These are phyloP conservation scores for Cairneyella variabilis DNA, from an alignment of 495 filamentous ascomycete genomes.

Conservation along the genomic window DNA sequence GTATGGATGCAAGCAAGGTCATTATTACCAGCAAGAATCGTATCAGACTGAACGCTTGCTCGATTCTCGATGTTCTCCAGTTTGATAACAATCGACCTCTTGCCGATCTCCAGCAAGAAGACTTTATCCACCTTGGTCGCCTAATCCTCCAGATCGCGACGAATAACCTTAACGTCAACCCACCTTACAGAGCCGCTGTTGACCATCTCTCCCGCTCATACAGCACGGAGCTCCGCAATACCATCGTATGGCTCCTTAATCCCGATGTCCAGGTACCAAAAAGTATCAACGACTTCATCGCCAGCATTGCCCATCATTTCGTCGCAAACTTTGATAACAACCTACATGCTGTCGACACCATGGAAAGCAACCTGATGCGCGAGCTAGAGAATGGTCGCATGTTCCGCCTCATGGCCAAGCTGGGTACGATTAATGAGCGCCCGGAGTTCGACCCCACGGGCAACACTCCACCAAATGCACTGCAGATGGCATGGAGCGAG, in stretches of 20 bases:
- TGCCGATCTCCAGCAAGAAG: conserved; percentile 77
- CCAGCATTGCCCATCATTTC: conserved; percentile 69
- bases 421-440: conserved; percentile 82
- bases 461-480: too few relatives aligned
- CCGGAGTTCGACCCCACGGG: conserved; percentile 81
- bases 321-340: conserved; percentile 66
- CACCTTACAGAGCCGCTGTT: conserved; percentile 51
- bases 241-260: conserved; percentile 70
- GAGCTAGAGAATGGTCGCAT: conserved; percentile 93
- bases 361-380: conserved; percentile 61
- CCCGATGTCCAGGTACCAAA: conserved; percentile 40
- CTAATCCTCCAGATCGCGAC: conserved; percentile 76
- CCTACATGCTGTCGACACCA: conserved; percentile 71
- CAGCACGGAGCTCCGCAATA: conserved; percentile 67
- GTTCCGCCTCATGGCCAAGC: conserved; percentile 76
- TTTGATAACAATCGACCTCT: conserved; percentile 63
- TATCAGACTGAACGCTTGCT: conserved; percentile 84
- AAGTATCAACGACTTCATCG: conserved; percentile 72
- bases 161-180: conserved; percentile 44
- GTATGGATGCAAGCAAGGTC: conserved; percentile 81
- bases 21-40: conserved; percentile 79
- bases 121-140: conserved; percentile 81
- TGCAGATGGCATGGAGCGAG: conserved; percentile 76
- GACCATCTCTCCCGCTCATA: conserved; percentile 72
- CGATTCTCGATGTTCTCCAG: conserved; percentile 81